These are phyloP conservation scores for Didymella pinodella DNA, from an alignment of 2,329 filamentous ascomycete genomes.

Conservation along the genomic window DNA sequence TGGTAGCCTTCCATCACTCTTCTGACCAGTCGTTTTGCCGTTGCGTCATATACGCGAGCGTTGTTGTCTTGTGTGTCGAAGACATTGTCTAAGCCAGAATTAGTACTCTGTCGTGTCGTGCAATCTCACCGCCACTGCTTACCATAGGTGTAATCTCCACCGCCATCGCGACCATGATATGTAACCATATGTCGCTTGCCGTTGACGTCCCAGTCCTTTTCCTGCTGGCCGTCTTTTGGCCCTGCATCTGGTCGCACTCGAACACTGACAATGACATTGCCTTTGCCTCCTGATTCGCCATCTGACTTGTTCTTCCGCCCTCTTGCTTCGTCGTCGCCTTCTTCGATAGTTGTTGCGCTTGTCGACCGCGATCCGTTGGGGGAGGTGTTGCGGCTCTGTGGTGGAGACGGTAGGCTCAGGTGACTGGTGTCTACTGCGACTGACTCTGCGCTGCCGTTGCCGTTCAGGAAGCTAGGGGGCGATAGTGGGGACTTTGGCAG, in stretches of 20 bases:
- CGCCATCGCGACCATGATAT: slow-evolving; percentile 88
- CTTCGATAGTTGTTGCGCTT: slow-evolving; percentile 85
- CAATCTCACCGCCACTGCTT: slow-evolving; percentile 51
- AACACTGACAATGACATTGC: slow-evolving; percentile 95
- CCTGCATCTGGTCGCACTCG: slow-evolving; percentile 85
- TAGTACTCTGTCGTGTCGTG: slow-evolving; percentile 18
- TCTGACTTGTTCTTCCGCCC: slow-evolving; percentile 54
- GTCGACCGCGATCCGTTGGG: slow-evolving; percentile 92
- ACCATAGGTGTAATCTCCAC: slow-evolving; percentile 88
- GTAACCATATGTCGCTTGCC: slow-evolving; percentile 81
- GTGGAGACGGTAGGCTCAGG: slow-evolving; percentile 79
- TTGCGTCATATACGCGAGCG: slow-evolving; percentile 90
- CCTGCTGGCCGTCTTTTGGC: slow-evolving; percentile 68
- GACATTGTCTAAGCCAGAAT: slow-evolving; percentile 79
- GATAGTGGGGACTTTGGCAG: slow-evolving; percentile 54
- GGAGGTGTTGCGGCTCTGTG: slow-evolving; percentile 89
- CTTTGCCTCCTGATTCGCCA: slow-evolving; percentile 57
- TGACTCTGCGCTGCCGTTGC: slow-evolving; percentile 78
- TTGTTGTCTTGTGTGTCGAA: slow-evolving; percentile 96
- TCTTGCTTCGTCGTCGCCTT: slow-evolving; percentile 69
- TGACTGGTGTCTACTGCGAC: slow-evolving; percentile 73
- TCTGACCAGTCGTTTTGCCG: slow-evolving; percentile 90
- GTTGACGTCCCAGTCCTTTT: slow-evolving; percentile 92
- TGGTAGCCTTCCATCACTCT: slow-evolving; percentile 99
- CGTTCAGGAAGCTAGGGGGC: slow-evolving; percentile 78